Evolutionary conservation across 1,284 basidiomycete species (phyloP), one percentile per base, ranked within the genome.

Genomic region (Athelia sp.): DNA sequence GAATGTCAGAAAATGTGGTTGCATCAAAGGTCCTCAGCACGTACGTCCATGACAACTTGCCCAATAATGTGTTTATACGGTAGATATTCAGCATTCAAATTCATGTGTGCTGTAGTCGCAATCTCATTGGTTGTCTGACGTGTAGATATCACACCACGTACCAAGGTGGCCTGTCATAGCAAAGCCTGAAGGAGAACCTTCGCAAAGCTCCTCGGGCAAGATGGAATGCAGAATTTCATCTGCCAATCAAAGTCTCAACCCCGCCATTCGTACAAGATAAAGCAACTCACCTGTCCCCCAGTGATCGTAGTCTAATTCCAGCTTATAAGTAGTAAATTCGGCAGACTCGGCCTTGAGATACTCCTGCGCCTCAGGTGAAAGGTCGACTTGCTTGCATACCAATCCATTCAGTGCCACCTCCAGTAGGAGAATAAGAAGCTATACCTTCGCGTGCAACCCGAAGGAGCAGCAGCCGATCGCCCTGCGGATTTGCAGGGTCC

Each of bases 1-100:
- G n/a, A 23, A n/a, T 18, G 15, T 44, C 17, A 44, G 43, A 21
- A 22, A 22, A 6, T 24, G 38, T 42, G 21, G n/a, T 34, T 31
- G 36, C 24, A 38, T 23, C 10, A 21, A 19, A 40, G 26, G 18
- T 14, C 36, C 38, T 19, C 42, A 14, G 44, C 4, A 71, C 90
- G 60, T 61, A 91, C 94, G 67, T 97, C 93, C 24, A 97, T 70
- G 35, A 98, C 85, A 24, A 98, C 77, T 66, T 96, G 84, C 0
- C 94, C 97, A 55, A 99, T 97, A 26, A 96, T 66, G 58, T 88
- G 70, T 63, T 93, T 93, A 71, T 90, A 98, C 3, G 94, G 93
- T 23, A 97, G 64, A 71, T 94, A 99, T 64, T 95, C 88, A 23
- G 87, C 82, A 52, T 89, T 82, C 21, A 99, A 76, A 63, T 99